Base-by-base conservation (phyloP, 768 basidiomycete genomes). In the Phylloporus rhodoxanthus region DNA sequence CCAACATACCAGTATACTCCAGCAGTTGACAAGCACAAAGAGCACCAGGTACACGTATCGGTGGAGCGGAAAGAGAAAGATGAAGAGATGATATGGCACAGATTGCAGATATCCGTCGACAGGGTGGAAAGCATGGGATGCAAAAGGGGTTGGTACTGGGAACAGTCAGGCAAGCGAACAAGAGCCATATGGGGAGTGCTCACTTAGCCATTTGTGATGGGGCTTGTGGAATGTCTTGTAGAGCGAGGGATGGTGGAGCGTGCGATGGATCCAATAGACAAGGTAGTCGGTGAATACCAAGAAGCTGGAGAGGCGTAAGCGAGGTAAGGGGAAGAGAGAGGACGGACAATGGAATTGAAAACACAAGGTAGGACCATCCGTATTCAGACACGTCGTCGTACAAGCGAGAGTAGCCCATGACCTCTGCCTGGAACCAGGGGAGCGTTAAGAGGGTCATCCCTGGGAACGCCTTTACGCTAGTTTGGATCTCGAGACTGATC, bases 141-240 rank as follows among this genome's bases (percentile, higher is more conserved):
- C 90, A 61, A 91, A 99, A 0, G 96, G 96, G 0, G 96, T 96
- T 5, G 96, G 94, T 52, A 99, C 93, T 96, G 49, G 1, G 17
- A 43, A 40, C 14, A 13, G 57, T 64, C 17, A 57, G 25, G 17
- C 11, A 14, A 34, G 6, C 47, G 9, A 39, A 53, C 32, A 21
- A 42, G 19, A 37, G 15, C 13, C 9, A 21, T 25, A n/a, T n/a
- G n/a, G 8, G 4, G 2, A 3, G 0, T 11, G 47, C 92, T 48
- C 67, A 95, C 93, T 82, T 55, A 98, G 75, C 96, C 96, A 99
- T 70, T 90, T 94, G 78, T 99, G 96, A 67, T 99, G 96, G 1
- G 95, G 93, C 68, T 99, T 99, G 70, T 99, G 96, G 40, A 99
- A 60, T 49, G 76, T 71, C 66, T 95, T 98, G 76, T 99, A 99